These are phyloP conservation scores for Pseudozyma tsukubaensis DNA, from an alignment of 1,284 basidiomycete species.

Conservation along the genomic window DNA sequence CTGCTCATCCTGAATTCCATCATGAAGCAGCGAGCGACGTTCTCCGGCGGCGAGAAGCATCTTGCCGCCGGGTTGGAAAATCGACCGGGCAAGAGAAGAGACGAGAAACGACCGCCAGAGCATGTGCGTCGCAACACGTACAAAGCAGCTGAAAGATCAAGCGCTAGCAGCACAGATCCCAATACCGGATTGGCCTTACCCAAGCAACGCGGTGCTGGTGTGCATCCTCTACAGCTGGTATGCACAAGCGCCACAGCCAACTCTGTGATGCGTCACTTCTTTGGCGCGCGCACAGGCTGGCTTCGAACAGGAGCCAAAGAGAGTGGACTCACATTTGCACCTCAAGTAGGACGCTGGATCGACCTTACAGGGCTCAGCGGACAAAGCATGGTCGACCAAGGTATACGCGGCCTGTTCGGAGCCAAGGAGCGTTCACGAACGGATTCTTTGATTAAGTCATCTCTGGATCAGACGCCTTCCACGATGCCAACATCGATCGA, in stretches of 20 bases:
- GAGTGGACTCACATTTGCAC: constrained; percentile 28
- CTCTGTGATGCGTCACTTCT: constrained; percentile 65
- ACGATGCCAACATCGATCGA: constrained; percentile 55
- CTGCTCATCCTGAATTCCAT: constrained; percentile 58
- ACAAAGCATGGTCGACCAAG: constrained; percentile 43
- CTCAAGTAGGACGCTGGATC: constrained; percentile 61
- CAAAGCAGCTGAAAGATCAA: constrained; percentile 44
- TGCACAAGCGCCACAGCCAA: constrained; percentile 65
- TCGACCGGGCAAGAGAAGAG: constrained; percentile 33
- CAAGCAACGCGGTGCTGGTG: constrained; percentile 30
- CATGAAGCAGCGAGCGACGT: constrained; percentile 58
- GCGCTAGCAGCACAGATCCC: constrained; percentile 9
- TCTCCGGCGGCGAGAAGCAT: constrained; percentile 58
- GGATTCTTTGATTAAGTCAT: constrained; percentile 29
- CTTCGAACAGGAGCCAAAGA: constrained; percentile 59
- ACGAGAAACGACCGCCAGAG: constrained; percentile 56
- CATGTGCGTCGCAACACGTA: constrained; percentile 55
- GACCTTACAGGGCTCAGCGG: constrained; percentile 63
- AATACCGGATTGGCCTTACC: constrained; percentile 36
- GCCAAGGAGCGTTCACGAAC: constrained; percentile 27
- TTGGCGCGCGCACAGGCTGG: constrained; percentile 67
- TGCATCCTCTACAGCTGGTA: constrained; percentile 61
- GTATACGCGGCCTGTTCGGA: constrained; percentile 45
- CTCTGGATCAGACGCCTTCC: constrained; percentile 23
- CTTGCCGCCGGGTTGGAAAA: constrained; percentile 61